Evolutionary conservation across 106 monocot genomes (phyloP).

Genomic region (Triglochin maritima): DNA sequence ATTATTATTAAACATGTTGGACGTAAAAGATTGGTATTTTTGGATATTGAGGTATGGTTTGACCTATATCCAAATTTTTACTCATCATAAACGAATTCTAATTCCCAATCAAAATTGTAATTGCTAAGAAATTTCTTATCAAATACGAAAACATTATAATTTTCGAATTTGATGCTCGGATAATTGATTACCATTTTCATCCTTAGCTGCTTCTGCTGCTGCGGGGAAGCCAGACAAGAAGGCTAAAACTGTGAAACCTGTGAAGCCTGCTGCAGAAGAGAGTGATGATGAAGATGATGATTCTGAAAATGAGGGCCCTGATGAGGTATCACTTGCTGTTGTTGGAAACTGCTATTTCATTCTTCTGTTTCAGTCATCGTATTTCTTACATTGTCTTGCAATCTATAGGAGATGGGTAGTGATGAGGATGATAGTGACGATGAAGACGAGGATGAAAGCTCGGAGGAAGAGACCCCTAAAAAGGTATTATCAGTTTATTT

Average conservation of each 20-base stretch:
- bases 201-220: background rate
- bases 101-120: too few relatives aligned
- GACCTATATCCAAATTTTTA: too few relatives aligned
- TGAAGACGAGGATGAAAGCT: conserved; percentile 26
- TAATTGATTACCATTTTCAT: background rate
- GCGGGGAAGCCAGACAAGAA: background rate
- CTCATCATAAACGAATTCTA: too few relatives aligned
- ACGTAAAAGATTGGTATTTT: too few relatives aligned
- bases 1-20: too few relatives aligned
- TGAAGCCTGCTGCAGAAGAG: conserved; percentile 1
- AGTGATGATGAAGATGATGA: conserved; percentile 4
- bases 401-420: conserved; percentile 40
- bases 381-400: background rate
- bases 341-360: background rate
- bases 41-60: too few relatives aligned
- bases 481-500: conserved; percentile 3
- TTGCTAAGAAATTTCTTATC: too few relatives aligned
- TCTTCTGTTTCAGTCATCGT: background rate
- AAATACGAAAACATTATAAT: too few relatives aligned
- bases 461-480: conserved; percentile 51
- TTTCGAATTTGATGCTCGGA: background rate
- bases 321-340: conserved; percentile 4
- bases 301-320: conserved; percentile 6
- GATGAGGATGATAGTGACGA: conserved; percentile 8
- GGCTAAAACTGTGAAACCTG: background rate